Percentiles rank a stretch among this genome's conserved stretches.
phyloP scores from a whole-genome alignment of 2,329 filamentous ascomycete genomes.

The Nothophoma quercina region DNA sequence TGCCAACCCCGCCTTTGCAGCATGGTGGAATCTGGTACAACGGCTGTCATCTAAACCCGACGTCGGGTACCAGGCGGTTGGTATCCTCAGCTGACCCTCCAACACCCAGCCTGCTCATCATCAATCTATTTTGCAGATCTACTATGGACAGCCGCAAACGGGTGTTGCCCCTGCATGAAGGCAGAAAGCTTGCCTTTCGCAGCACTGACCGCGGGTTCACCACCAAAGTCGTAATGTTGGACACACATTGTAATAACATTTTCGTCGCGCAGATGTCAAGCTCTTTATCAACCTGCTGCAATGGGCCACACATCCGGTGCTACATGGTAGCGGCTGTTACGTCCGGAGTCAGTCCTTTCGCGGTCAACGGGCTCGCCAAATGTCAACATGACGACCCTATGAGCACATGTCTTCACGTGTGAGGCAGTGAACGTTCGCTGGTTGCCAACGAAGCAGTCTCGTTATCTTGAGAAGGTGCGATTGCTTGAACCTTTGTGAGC shows the following conservation, averaged over 20 bases:
- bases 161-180: constrained; percentile 13
- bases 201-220: not conserved
- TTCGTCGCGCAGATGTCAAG: not conserved
- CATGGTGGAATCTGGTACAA: constrained; percentile 25
- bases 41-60: constrained; percentile 29
- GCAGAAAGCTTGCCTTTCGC: constrained; percentile 6
- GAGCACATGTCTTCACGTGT: constrained; percentile 15
- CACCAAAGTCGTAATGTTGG: not conserved
- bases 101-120: constrained; percentile 10
- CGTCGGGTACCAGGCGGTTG: constrained; percentile 31
- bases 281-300: constrained; percentile 8
- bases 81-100: constrained; percentile 21
- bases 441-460: not conserved
- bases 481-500: not conserved
- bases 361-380: not conserved
- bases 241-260: not conserved
- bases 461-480: not conserved
- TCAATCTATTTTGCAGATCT: constrained; percentile 19
- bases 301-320: constrained; percentile 4
- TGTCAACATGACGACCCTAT: constrained; percentile 10
- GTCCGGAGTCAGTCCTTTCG: constrained; percentile 2
- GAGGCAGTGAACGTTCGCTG: not conserved
- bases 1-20: constrained; percentile 20
- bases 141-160: constrained; percentile 14
- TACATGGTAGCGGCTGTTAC: constrained; percentile 6